phyloP scores from a whole-genome alignment of 768 basidiomycete species.

The Lentinula sp. region DNA sequence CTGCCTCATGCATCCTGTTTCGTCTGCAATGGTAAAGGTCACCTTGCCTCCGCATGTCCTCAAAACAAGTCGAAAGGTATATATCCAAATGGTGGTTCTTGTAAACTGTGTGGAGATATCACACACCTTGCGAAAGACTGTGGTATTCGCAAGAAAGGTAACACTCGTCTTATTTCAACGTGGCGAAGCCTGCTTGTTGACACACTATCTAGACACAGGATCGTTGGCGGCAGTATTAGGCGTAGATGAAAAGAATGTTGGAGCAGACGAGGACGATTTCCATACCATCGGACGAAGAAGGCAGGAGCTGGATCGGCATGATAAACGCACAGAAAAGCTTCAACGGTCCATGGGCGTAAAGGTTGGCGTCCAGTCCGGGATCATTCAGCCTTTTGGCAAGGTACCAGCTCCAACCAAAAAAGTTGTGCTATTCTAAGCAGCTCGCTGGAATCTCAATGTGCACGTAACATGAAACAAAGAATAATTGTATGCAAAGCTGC shows the following conservation, averaged over 20 bases:
- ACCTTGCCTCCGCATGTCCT: conserved; percentile 80
- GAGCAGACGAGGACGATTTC: conserved; percentile 95
- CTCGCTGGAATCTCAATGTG: not conserved
- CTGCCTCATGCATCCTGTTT: conserved; percentile 91
- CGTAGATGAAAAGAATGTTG: conserved; percentile 39
- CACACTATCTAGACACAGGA: conserved; percentile 24
- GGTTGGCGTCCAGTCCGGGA: conserved; percentile 36
- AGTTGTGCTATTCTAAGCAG: conserved; percentile 37
- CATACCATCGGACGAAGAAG: conserved; percentile 68
- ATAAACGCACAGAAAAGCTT: conserved; percentile 38
- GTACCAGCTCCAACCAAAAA: conserved; percentile 30
- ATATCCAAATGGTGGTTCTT: conserved; percentile 87
- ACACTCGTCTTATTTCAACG: conserved; percentile 3
- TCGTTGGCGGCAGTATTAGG: conserved; percentile 33
- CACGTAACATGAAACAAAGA: not conserved
- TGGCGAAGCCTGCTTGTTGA: not conserved
- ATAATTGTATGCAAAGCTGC: not conserved
- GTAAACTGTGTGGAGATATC: conserved; percentile 83
- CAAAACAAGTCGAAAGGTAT: conserved; percentile 75
- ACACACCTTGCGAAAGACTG: conserved; percentile 86
- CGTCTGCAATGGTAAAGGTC: conserved; percentile 79
- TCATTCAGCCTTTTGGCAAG: conserved; percentile 27
- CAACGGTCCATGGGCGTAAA: conserved; percentile 37
- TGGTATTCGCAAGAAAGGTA: conserved; percentile 53
- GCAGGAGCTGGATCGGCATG: conserved; percentile 53